phyloP scores from a whole-genome alignment of 495 filamentous ascomycete genomes.

The Cercophora newfieldiana region DNA sequence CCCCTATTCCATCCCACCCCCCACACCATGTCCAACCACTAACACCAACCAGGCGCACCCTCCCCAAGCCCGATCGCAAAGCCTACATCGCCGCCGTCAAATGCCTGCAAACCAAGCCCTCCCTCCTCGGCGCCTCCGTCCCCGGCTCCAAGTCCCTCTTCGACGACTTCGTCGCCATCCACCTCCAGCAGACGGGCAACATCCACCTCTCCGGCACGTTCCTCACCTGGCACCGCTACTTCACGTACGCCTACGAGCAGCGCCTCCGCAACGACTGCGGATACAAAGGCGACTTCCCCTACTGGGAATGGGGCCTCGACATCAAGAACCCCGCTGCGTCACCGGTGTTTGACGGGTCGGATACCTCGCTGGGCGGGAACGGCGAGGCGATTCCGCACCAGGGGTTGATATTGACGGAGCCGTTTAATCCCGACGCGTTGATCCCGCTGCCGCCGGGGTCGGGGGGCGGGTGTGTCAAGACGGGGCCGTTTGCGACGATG shows the following conservation, averaged over 20 bases:
- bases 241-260: conserved; percentile 61
- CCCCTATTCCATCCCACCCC: no score
- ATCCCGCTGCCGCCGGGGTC: conserved; percentile 44
- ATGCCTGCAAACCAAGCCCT: conserved; percentile 60
- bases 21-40: neutral
- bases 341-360: conserved; percentile 61
- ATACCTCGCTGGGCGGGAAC: conserved; percentile 60
- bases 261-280: conserved; percentile 65
- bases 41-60: conserved; percentile 6
- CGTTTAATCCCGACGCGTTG: conserved; percentile 7
- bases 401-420: conserved; percentile 20
- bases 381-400: conserved; percentile 46
- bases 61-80: conserved; percentile 22
- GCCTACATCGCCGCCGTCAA: conserved; percentile 64
- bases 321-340: conserved; percentile 49
- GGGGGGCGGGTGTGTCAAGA: conserved; percentile 66
- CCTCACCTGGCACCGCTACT: conserved; percentile 70
- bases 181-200: conserved; percentile 59
- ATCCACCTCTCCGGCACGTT: conserved; percentile 70
- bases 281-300: conserved; percentile 50
- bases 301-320: conserved; percentile 63
- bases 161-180: conserved; percentile 70
- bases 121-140: conserved; percentile 33
- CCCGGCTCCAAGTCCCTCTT: conserved; percentile 33
- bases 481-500: conserved; percentile 57